Base-by-base conservation (phyloP, 768 basidiomycete genomes). In the Suillus discolor region DNA sequence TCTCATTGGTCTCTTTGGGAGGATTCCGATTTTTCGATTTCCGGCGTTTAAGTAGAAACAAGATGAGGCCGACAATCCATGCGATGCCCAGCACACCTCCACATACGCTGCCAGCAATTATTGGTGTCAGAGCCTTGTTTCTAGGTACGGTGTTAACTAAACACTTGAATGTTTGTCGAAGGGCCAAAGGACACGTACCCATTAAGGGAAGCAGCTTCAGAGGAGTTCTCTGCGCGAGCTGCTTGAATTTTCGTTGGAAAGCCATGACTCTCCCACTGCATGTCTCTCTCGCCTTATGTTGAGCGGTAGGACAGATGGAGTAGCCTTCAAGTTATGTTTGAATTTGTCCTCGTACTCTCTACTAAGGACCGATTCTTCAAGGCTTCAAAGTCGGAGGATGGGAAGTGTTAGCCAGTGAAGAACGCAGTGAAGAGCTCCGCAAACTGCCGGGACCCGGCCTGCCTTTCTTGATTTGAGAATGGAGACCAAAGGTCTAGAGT, bases 21-120 rank as follows among this genome's bases (percentile, higher is more conserved):
- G 80, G 72, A 4, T 79, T 75, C 69, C 80, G 81, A 39, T 85
- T 85, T n/a, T 78, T 77, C 9, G 77, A 80, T 62, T 79, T 80
- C 66, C 77, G 81, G 31, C 86, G 80, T 72, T 85, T 87, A 69
- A 79, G 73, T 75, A 88, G 84, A 77, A 87, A 89, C 66, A 86
- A 79, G 41, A 80, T 73, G 74, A 88, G 84, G 59, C 85, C 86
- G 62, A 88, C 80, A 57, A 83, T 80, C 70, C 66, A 67, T 13
- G 79, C 83, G 34, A 87, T 64, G 61, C 79, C 78, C 70, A 88
- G 78, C 36, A 83, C 71, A 15, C 80, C 80, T 45, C 87, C 88
- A 65, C 86, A 86, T 64, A 88, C 78, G 62, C 79, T 79, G 25
- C 88, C 88, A 13, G 88, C 86, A 68, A 89, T 82, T 65, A 88